A percentile compares a stretch with the other conserved stretches of the same genome.
Evolutionary conservation across 768 basidiomycete species (phyloP).

Genomic region (Mycena kentingensis): DNA sequence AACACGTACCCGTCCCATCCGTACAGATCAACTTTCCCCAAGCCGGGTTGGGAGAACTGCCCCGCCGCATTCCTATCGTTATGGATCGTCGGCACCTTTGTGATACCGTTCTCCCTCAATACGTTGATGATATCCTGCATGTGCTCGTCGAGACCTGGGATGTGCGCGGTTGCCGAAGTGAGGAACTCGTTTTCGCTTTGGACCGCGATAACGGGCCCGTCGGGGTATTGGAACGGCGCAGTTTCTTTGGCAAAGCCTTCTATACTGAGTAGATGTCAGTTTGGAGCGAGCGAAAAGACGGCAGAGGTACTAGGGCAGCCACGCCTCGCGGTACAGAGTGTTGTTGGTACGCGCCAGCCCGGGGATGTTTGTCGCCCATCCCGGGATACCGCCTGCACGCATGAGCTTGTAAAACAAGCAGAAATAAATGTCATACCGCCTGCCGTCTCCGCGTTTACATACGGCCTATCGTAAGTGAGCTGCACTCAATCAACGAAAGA

Average conservation of each 20-base stretch:
- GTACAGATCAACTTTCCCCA: constrained; percentile 44
- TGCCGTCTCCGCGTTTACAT: constrained; percentile 69
- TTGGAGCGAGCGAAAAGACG: background rate
- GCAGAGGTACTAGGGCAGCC: constrained; percentile 41
- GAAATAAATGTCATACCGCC: constrained; percentile 40
- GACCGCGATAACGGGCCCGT: constrained; percentile 44
- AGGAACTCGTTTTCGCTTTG: constrained; percentile 52
- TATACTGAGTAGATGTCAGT: constrained; percentile 19
- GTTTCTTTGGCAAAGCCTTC: constrained; percentile 33
- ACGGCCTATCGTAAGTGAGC: constrained; percentile 27
- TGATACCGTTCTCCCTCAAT: constrained; percentile 39
- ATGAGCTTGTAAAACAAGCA: too few relatives aligned
- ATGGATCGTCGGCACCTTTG: constrained; percentile 38
- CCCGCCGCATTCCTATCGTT: constrained; percentile 36
- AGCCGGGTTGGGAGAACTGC: constrained; percentile 31
- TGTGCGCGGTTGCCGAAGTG: constrained; percentile 29
- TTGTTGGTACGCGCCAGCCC: constrained; percentile 64
- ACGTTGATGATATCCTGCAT: constrained; percentile 47
- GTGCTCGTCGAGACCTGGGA: constrained; percentile 38
- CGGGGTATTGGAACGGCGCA: constrained; percentile 42
- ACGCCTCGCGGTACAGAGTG: constrained; percentile 55
- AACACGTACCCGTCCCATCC: constrained; percentile 37
- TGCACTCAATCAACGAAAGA: background rate
- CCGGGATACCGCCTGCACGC: constrained; percentile 44
- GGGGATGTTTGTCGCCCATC: constrained; percentile 48